Percentiles rank a stretch among this genome's conserved stretches.
Evolutionary conservation across 148 eudicot genomes (phyloP).

Genomic region (Euryodendron excelsum): DNA sequence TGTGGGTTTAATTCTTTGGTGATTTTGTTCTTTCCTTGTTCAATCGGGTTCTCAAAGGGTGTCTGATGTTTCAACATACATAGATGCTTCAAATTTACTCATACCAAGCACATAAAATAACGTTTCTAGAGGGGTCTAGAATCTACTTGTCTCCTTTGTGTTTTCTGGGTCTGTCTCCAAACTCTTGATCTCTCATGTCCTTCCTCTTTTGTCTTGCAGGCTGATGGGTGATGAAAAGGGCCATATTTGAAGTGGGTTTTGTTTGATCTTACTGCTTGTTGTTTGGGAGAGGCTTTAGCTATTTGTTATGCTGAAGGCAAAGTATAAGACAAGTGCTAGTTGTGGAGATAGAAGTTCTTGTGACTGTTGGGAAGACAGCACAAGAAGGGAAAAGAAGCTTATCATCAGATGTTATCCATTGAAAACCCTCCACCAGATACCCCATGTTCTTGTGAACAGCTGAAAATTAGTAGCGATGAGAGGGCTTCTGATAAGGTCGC

Average conservation of each 20-base stretch:
- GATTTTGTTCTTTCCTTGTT: constrained; percentile 34
- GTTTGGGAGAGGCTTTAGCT: constrained; percentile 5
- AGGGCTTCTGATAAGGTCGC: constrained; percentile 22
- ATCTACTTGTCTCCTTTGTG: constrained; percentile 11
- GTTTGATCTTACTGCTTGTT: constrained; percentile 20
- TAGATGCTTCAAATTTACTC: constrained; percentile 19
- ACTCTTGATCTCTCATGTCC: constrained; percentile 7
- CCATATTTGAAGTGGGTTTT: constrained; percentile 18
- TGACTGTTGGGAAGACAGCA: constrained; percentile 45
- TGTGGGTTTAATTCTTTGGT: constrained; percentile 20
- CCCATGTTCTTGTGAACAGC: constrained; percentile 29
- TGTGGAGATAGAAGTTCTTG: constrained; percentile 39
- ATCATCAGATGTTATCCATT: constrained; percentile 66
- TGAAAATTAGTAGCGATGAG: constrained; percentile 28
- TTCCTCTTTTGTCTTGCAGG: constrained; percentile 15
- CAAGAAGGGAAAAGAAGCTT: constrained; percentile 42
- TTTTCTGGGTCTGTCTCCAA: constrained; percentile 2
- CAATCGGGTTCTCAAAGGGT: constrained; percentile 15
- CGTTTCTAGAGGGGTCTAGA: constrained; percentile 32
- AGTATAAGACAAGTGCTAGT: constrained; percentile 19
- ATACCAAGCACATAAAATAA: constrained; percentile 33
- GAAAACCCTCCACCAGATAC: constrained; percentile 52
- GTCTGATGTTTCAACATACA: background rate
- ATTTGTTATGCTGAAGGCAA: constrained; percentile 53
- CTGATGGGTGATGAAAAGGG: background rate